phyloP scores from a whole-genome alignment of 2,329 filamentous ascomycete genomes.

The Onygena corvina region DNA sequence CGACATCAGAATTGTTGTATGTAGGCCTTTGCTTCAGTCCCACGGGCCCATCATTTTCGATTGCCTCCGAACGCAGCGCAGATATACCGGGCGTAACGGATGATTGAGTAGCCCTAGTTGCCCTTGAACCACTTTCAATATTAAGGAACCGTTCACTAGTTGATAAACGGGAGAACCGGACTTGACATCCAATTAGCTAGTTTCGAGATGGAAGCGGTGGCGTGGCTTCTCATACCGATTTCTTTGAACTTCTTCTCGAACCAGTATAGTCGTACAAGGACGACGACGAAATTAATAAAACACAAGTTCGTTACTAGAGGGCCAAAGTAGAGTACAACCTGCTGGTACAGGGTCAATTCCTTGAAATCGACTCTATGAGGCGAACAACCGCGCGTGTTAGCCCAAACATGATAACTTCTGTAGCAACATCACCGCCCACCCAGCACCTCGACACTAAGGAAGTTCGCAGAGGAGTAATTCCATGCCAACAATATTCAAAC shows the following conservation, averaged over 20 bases:
- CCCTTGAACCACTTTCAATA: slow-evolving; percentile 3
- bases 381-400: too few species aligned
- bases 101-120: background rate
- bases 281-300: slow-evolving; percentile 41
- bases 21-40: slow-evolving; percentile 7
- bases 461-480: too few species aligned
- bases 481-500: too few species aligned
- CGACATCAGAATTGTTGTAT: background rate
- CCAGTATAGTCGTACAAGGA: slow-evolving; percentile 39
- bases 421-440: background rate
- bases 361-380: slow-evolving; percentile 41
- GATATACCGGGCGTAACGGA: slow-evolving; percentile 3
- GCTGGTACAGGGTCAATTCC: slow-evolving; percentile 39
- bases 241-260: slow-evolving; percentile 38
- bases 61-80: slow-evolving; percentile 5
- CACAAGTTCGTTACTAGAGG: slow-evolving; percentile 40
- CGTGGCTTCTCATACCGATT: slow-evolving; percentile 21
- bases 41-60: background rate
- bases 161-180: slow-evolving; percentile 9
- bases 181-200: background rate
- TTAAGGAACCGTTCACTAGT: slow-evolving; percentile 11
- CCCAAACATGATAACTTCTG: too few species aligned
- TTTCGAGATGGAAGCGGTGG: background rate
- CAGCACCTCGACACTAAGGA: background rate
- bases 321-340: slow-evolving; percentile 41